Evolutionary conservation across 768 basidiomycete species (phyloP), one percentile per base, ranked within the genome.

Genomic region (Trametes villosa): DNA sequence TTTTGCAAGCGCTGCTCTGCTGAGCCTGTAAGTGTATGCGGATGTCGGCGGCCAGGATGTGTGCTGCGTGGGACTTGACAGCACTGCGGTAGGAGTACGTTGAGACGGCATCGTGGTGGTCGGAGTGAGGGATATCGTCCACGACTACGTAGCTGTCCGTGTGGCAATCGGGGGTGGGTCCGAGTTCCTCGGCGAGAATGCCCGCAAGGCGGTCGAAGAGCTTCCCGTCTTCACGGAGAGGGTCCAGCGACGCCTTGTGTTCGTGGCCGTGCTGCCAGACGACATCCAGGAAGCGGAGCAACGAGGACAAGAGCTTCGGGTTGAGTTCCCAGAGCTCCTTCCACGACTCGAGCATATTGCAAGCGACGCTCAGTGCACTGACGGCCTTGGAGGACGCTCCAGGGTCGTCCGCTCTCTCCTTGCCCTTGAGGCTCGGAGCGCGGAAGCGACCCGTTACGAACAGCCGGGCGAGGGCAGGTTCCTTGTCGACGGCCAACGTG

Each of bases 221-320:
- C 13, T 74, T 78, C 0, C 78, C 70, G 67, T 89, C 83, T 12
- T 80, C 73, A 18, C 88, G 83, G 8, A 88, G 72, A 7, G 77
- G 65, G 9, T 86, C 82, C 40, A 95, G 77, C 1, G 83, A 74
- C 0, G 76, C 64, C 56, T 83, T 86, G 70, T 94, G 89, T 68
- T 95, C 88, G 63, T 87, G 77, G 29, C 86, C 86, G 67, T 92
- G 89, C 71, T 90, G 83, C 93, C 92, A 91, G 18, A 91, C 85
- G 26, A 86, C 79, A 62, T 87, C 83, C 66, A 94, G 73, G 76
- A 96, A 96, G 6, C 83, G 79, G 48, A 96, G 74, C 20, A 92
- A 82, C 12, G 87, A 85, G 0, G 88, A 82, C 13, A 97, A 79
- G 9, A 95, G 76, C 20, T 87, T 82, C 0, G 94, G 92, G 61